These are phyloP conservation scores for Acanthochlamys bracteata DNA, from an alignment of 106 monocot species.

Conservation along the genomic window DNA sequence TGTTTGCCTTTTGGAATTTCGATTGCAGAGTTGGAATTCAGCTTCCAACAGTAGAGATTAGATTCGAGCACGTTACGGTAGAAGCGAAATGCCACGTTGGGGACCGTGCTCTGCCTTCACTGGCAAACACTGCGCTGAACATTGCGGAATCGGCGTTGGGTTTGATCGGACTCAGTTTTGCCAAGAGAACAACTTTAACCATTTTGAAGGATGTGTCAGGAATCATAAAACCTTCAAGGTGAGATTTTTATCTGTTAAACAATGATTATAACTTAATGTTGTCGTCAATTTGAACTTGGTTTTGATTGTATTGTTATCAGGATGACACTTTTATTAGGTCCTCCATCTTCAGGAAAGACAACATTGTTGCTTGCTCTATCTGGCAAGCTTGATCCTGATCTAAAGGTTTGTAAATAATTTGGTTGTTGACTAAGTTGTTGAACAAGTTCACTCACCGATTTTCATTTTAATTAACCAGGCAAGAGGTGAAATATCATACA, in stretches of 20 bases:
- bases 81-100: conserved; percentile 62
- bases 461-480: conserved; percentile 14
- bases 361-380: conserved; percentile 72
- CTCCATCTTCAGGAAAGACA: conserved; percentile 83
- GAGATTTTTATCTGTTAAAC: too few species aligned
- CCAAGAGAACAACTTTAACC: conserved; percentile 39
- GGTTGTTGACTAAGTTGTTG: too few species aligned
- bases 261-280: too few species aligned
- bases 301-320: conserved; percentile 18
- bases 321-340: conserved; percentile 84
- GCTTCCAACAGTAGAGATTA: conserved; percentile 68
- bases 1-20: too few species aligned
- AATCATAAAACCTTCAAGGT: conserved; percentile 58
- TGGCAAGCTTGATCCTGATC: conserved; percentile 55
- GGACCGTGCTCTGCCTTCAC: conserved; percentile 52
- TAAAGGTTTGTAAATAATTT: conserved; percentile 39
- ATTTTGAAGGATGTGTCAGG: conserved; percentile 57
- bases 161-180: conserved; percentile 25
- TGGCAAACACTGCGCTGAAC: conserved; percentile 43
- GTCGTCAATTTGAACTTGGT: too few species aligned
- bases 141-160: conserved; percentile 39
- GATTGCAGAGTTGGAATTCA: conserved; percentile 74
- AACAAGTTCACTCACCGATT: too few species aligned
- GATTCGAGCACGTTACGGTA: conserved; percentile 48
- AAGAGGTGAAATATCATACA: conserved; percentile 57